Conservation (phyloP, 306 rosid species). For the Dicorynia guianensis region DNA sequence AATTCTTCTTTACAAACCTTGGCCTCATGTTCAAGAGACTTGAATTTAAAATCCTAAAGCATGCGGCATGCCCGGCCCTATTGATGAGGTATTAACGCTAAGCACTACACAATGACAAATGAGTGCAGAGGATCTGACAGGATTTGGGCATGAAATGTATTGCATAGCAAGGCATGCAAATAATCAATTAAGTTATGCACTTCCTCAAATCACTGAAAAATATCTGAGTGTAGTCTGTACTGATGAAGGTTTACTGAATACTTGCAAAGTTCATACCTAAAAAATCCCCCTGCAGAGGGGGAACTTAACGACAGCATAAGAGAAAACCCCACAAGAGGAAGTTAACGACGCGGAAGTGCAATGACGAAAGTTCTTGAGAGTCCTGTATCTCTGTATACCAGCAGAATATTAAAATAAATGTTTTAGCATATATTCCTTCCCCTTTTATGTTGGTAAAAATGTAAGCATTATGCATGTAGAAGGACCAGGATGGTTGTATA, state of each 20-base stretch:
- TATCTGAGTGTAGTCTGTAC: neutral
- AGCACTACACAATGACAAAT: no score
- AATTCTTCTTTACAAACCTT: no score
- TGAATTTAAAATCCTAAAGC: no score
- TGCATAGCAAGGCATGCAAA: no score
- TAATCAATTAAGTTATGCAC: no score
- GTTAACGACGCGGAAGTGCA: neutral
- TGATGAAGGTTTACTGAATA: conserved; percentile 14
- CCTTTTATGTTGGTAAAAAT: conserved; percentile 17
- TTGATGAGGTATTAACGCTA: no score
- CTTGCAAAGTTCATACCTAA: neutral
- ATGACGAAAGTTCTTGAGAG: conserved; percentile 2
- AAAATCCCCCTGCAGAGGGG: neutral
- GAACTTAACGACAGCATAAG: conserved; percentile 21
- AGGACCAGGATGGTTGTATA: neutral
- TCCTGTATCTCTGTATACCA: neutral
- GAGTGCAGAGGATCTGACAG: no score
- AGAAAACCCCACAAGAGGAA: conserved; percentile 13
- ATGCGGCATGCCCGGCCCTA: no score
- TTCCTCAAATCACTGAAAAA: conserved; percentile 1
- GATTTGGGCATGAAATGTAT: no score
- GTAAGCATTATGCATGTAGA: conserved; percentile 3
- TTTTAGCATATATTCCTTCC: conserved; percentile 19
- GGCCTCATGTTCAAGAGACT: no score
- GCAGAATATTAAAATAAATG: no score